These are phyloP conservation scores for Penicillium verhagenii DNA, from an alignment of 495 filamentous ascomycete genomes.

Conservation along the genomic window DNA sequence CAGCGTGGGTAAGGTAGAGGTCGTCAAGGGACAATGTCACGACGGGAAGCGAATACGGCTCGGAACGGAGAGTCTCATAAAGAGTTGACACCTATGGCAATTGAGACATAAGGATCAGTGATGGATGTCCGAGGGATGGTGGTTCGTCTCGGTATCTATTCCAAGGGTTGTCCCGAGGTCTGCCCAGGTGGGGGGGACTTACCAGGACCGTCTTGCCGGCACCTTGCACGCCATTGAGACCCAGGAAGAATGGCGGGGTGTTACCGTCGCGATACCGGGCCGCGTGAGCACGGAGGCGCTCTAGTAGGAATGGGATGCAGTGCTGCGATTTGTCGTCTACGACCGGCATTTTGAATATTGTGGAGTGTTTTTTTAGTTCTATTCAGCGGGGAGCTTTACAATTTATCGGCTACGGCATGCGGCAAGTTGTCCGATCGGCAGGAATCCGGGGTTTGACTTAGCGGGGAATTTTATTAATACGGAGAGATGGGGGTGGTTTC, in stretches of 20 bases:
- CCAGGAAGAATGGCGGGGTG: conserved; percentile 58
- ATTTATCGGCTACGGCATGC: conserved; percentile 15
- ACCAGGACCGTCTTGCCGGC: conserved; percentile 90
- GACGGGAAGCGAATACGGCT: conserved; percentile 66
- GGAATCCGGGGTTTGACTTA: conserved; percentile 19
- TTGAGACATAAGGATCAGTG: background rate
- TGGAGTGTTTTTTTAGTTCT: background rate
- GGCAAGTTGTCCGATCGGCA: conserved; percentile 20
- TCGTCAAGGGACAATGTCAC: conserved; percentile 87
- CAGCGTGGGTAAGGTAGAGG: conserved; percentile 74
- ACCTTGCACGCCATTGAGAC: conserved; percentile 72
- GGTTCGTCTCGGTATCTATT: background rate
- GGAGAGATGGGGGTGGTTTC: background rate
- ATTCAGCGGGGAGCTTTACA: background rate
- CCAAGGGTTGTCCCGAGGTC: conserved; percentile 17
- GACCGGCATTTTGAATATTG: conserved; percentile 33
- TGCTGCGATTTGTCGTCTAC: conserved; percentile 84
- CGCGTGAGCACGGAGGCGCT: conserved; percentile 55
- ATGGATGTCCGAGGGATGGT: background rate
- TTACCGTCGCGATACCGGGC: conserved; percentile 33
- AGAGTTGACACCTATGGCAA: conserved; percentile 60
- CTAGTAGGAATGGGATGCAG: conserved; percentile 83
- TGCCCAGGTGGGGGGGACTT: conserved; percentile 22
- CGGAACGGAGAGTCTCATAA: conserved; percentile 60
- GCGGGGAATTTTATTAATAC: background rate